These are phyloP conservation scores for Prasinococcaceae sp. DNA, from an alignment of 139 green algal species.

Conservation along the genomic window DNA sequence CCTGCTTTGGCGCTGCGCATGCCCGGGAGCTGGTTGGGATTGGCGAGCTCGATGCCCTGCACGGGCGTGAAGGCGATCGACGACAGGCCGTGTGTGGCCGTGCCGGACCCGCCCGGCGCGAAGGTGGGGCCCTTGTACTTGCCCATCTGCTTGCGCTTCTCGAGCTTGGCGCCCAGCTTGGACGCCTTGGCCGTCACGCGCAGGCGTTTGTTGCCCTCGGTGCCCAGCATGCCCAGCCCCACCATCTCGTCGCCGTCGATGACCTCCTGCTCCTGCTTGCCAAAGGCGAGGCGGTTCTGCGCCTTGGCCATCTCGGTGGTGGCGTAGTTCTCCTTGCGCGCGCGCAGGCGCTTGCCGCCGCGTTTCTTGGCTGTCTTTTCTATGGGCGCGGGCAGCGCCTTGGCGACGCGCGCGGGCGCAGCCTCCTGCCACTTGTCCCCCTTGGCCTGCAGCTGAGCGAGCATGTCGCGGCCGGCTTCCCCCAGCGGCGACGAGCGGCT, in stretches of 20 bases:
- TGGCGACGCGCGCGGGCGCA: constrained; percentile 68
- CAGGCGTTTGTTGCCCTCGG: constrained; percentile 40
- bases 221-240: constrained; percentile 68
- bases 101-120: constrained; percentile 26
- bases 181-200: constrained; percentile 22
- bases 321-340: constrained; percentile 83
- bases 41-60: constrained; percentile 81
- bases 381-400: constrained; percentile 80
- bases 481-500: constrained; percentile 8
- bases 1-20: constrained; percentile 10
- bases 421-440: constrained; percentile 99
- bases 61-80: constrained; percentile 90
- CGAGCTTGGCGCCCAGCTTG: constrained; percentile 23
- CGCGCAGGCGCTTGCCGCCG: constrained; percentile 65
- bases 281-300: constrained; percentile 88
- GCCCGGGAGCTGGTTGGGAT: too few relatives aligned
- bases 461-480: constrained; percentile 19
- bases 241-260: constrained; percentile 75
- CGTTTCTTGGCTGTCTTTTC: constrained; percentile 73
- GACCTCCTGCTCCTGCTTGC: constrained; percentile 81
- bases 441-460: constrained; percentile 68
- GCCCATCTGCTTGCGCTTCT: constrained; percentile 31
- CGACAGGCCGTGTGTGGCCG: constrained; percentile 59
- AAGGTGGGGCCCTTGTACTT: constrained; percentile 43
- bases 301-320: constrained; percentile 63